Conservation (phyloP, 2,329 filamentous ascomycete species). For the Gnomoniopsis sp. region DNA sequence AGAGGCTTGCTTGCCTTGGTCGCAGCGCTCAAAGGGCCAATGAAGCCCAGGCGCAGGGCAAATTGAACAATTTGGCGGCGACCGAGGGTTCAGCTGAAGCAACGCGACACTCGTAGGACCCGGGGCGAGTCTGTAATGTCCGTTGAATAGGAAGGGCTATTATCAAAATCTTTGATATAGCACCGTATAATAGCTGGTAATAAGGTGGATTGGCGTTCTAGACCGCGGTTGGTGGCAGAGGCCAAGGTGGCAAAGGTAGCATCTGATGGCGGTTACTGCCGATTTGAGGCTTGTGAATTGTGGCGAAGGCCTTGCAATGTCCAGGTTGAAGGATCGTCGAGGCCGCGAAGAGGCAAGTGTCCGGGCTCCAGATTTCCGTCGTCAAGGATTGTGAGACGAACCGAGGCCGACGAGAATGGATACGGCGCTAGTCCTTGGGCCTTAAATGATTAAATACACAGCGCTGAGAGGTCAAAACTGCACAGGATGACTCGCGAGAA, state of each 20-base stretch:
- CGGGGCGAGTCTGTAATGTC: constrained; percentile 8
- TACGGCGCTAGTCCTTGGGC: no score
- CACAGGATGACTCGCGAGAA: no score
- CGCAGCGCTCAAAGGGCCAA: neutral
- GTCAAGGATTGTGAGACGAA: no score
- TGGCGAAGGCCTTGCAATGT: constrained; percentile 11
- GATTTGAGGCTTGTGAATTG: constrained; percentile 14
- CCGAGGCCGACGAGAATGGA: no score
- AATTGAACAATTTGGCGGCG: neutral
- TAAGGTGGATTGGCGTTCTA: constrained; percentile 6
- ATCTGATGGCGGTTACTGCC: constrained; percentile 16
- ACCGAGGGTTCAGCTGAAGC: neutral
- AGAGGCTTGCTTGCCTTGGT: neutral
- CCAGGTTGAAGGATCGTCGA: neutral
- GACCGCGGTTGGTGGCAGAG: constrained; percentile 4
- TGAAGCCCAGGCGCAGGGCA: neutral
- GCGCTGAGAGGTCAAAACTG: no score
- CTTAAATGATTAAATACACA: no score
- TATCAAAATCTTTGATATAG: constrained; percentile 7
- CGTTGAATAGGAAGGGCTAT: neutral
- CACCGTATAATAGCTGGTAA: neutral
- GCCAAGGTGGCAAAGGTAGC: neutral
- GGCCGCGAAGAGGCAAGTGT: neutral
- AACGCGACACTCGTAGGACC: neutral
- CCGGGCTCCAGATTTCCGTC: neutral